phyloP scores from a whole-genome alignment of 2,329 filamentous ascomycete species.

The Furcasterigmium furcatum region DNA sequence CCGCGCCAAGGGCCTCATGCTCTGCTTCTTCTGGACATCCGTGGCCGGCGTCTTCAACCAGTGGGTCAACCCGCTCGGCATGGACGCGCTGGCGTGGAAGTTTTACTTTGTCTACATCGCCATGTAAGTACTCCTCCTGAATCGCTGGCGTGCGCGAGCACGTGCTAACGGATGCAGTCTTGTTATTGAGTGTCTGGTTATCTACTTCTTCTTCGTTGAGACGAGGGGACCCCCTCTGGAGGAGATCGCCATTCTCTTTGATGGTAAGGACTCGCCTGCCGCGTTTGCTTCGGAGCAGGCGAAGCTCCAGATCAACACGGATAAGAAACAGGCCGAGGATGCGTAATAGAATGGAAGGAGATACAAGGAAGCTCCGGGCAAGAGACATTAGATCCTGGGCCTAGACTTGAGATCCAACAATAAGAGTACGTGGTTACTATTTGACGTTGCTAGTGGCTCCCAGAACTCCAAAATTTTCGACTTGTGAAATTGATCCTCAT shows the following conservation, averaged over 20 bases:
- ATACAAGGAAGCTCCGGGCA: too few relatives aligned
- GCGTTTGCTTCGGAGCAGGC: constrained; percentile 6
- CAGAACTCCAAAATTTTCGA: too few relatives aligned
- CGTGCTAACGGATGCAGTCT: constrained; percentile 13
- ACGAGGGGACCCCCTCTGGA: constrained; percentile 52
- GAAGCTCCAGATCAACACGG: constrained; percentile 1
- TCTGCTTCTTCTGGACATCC: constrained; percentile 14
- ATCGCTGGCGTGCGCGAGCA: too few relatives aligned
- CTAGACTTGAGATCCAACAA: too few relatives aligned
- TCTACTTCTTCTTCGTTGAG: constrained; percentile 39
- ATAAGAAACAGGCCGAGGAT: too few relatives aligned
- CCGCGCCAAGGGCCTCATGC: constrained; percentile 27
- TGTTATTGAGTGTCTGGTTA: constrained; percentile 27
- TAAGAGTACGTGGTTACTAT: too few relatives aligned
- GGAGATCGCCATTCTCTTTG: constrained; percentile 25
- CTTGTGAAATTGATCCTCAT: too few relatives aligned
- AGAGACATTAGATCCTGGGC: too few relatives aligned
- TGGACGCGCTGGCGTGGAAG: constrained; percentile 36
- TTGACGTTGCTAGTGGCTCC: too few relatives aligned
- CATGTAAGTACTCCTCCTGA: constrained; percentile 8
- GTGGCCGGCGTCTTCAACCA: constrained; percentile 31
- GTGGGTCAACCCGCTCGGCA: constrained; percentile 38
- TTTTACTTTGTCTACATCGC: constrained; percentile 40
- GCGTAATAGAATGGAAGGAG: too few relatives aligned
- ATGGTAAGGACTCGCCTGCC: constrained; percentile 8